Base-by-base conservation (phyloP, 2,329 filamentous ascomycete species). In the Fusarium stilboides region DNA sequence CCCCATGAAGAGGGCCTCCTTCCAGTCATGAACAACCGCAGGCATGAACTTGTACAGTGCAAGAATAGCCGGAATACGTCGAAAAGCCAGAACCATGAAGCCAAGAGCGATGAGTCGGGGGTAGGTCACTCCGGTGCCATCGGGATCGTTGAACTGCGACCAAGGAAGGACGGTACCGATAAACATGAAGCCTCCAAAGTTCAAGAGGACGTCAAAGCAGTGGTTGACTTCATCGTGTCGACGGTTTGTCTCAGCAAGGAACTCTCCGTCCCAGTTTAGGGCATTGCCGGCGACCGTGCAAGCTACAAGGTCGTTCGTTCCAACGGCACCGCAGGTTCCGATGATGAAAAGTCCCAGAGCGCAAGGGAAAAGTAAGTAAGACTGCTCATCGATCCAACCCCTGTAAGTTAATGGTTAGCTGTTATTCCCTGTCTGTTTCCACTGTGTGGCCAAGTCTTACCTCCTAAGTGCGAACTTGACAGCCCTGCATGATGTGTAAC, bases 231-330 rank as follows among this genome's bases (percentile, higher is more conserved):
- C 86, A 59, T 90, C 88, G 69, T 89, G 87, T 10, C 87, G 83
- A 10, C 81, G 77, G 58, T 87, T 81, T 0, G 85, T 82, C 74
- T 90, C 88, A 6, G 80, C 80, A 4, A 89, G 84, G 69, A 86
- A 90, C n/a, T 82, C 73, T 5, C 88, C 87, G 57, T 89, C 85
- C 88, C 88, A 90, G 76, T 89, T 90, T 45, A 90, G 77, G 14
- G 83, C 82, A 70, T 83, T 86, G 8, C 88, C 88, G 1, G 88
- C 87, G 4, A 87, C 81, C 59, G 89, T 89, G 72, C 87, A 90
- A 5, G 87, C 87, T 5, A 90, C 80, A 0, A 89, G 83, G 63
- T 90, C 88, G 56, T 89, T 86, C 0, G 86, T 87, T 14, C 87
- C 88, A 17, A 89, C 80, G 22, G 83, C 80, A 26, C 87, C 88